A percentile compares a stretch with the other conserved stretches of the same genome.
Evolutionary conservation across 2,329 filamentous ascomycete genomes (phyloP).

Genomic region (Sarocladiaceae sp.): DNA sequence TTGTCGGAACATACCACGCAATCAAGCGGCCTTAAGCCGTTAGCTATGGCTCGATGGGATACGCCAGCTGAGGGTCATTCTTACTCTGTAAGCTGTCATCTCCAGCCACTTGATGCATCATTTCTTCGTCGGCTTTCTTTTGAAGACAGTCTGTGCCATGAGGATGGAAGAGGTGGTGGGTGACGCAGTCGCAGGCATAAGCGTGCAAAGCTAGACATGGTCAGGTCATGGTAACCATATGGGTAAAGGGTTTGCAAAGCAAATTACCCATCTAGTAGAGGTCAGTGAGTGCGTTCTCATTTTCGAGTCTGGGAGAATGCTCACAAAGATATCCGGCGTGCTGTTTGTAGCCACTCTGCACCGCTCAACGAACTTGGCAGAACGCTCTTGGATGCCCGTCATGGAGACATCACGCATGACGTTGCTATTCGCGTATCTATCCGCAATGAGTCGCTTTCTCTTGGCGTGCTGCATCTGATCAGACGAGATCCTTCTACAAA

Average conservation of each 20-base stretch:
- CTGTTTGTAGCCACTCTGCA: constrained; percentile 38
- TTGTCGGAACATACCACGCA: constrained; percentile 47
- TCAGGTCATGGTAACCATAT: constrained; percentile 18
- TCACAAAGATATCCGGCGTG: constrained; percentile 56
- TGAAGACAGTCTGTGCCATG: constrained; percentile 56
- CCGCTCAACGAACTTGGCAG: constrained; percentile 46
- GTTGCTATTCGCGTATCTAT: constrained; percentile 64
- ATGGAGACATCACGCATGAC: constrained; percentile 51
- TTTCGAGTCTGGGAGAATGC: no score
- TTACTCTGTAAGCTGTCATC: constrained; percentile 61
- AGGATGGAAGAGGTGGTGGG: constrained; percentile 63
- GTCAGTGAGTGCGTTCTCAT: neutral
- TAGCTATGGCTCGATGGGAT: no score
- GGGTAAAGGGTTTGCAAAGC: no score
- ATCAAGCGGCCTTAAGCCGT: constrained; percentile 47
- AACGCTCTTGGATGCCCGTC: constrained; percentile 50
- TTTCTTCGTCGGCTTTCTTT: constrained; percentile 47
- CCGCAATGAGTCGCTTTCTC: constrained; percentile 56
- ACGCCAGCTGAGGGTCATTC: constrained; percentile 19
- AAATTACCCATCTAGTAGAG: constrained; percentile 22
- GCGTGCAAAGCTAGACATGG: constrained; percentile 43
- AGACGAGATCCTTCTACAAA: neutral
- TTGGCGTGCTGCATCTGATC: constrained; percentile 46
- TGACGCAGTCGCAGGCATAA: constrained; percentile 63
- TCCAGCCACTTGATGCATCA: constrained; percentile 64